Percentiles rank a stretch among this genome's conserved stretches.
Evolutionary conservation across 805 yeast genomes (phyloP).

Genomic region (Ogataea thermomethanolica): DNA sequence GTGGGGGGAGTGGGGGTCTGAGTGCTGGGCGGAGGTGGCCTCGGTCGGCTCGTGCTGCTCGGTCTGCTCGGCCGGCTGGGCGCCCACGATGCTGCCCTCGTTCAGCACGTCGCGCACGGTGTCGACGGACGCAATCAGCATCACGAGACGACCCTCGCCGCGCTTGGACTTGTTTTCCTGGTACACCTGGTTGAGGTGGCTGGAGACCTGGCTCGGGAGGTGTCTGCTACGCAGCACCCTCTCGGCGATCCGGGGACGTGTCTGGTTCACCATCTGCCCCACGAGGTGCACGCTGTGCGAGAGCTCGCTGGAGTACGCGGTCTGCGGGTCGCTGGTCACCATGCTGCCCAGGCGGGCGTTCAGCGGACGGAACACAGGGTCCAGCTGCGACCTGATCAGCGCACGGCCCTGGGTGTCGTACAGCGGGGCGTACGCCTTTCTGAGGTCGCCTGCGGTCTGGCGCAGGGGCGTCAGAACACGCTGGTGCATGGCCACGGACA

Average conservation of each 20-base stretch:
- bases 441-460: conserved; percentile 43
- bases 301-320: conserved; percentile 47
- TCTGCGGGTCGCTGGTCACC: conserved; percentile 23
- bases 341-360: conserved; percentile 50
- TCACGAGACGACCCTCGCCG: conserved; percentile 32
- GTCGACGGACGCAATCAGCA: conserved; percentile 32
- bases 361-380: conserved; percentile 59
- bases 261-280: conserved; percentile 37
- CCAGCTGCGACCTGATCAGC: conserved; percentile 55
- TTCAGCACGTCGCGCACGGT: conserved; percentile 25
- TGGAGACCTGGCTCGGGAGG: conserved; percentile 35
- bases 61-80: conserved; percentile 1
- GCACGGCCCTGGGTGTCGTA: conserved; percentile 63
- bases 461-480: conserved; percentile 46
- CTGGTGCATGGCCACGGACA: conserved; percentile 32
- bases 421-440: conserved; percentile 46
- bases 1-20: background rate
- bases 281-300: conserved; percentile 47
- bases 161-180: conserved; percentile 39
- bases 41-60: conserved; percentile 3
- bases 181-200: conserved; percentile 38
- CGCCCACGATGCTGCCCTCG: conserved; percentile 21
- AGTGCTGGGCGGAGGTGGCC: background rate
- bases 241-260: conserved; percentile 34
- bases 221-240: conserved; percentile 27